Evolutionary conservation across 2,329 filamentous ascomycete species (phyloP).

Genomic region (Talaromyces funiculosus): DNA sequence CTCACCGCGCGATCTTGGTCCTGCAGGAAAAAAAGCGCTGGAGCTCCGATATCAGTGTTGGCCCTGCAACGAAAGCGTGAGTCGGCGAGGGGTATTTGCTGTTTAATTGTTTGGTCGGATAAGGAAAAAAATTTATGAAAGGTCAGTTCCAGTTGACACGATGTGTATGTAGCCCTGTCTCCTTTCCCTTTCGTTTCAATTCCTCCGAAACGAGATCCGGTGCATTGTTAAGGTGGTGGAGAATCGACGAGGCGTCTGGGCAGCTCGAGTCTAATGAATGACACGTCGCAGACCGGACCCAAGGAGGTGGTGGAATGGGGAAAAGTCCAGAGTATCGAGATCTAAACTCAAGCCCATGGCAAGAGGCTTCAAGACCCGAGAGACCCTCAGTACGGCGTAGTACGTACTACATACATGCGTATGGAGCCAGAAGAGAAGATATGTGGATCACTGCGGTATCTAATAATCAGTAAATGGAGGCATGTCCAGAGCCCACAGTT

Average conservation of each 20-base stretch:
- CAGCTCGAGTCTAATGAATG: constrained; percentile 16
- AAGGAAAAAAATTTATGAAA: constrained; percentile 1
- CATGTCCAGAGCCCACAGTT: constrained; percentile 10
- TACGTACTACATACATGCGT: constrained; percentile 8
- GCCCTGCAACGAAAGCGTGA: constrained; percentile 11
- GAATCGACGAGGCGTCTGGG: constrained; percentile 12
- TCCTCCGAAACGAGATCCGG: constrained; percentile 5
- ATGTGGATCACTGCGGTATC: constrained; percentile 15
- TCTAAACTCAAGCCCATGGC: constrained; percentile 3
- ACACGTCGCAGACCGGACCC: constrained; percentile 15
- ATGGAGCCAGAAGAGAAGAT: constrained; percentile 1
- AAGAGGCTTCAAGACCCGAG: background rate
- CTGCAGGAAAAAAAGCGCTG: constrained; percentile 5
- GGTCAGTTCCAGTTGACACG: background rate
- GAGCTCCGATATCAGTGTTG: constrained; percentile 13
- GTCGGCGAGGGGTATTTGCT: constrained; percentile 12
- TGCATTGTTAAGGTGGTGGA: constrained; percentile 6
- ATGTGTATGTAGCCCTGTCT: background rate
- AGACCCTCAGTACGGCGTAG: background rate
- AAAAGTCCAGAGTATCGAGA: constrained; percentile 1
- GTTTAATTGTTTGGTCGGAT: constrained; percentile 10
- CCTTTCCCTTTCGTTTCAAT: constrained; percentile 1
- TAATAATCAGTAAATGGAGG: constrained; percentile 11
- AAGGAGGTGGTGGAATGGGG: constrained; percentile 11
- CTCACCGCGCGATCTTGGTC: constrained; percentile 4